A percentile compares a stretch with the other conserved stretches of the same genome.
Conservation (phyloP, 2,329 filamentous ascomycete genomes). For the Ceratocystis smalleyi region DNA sequence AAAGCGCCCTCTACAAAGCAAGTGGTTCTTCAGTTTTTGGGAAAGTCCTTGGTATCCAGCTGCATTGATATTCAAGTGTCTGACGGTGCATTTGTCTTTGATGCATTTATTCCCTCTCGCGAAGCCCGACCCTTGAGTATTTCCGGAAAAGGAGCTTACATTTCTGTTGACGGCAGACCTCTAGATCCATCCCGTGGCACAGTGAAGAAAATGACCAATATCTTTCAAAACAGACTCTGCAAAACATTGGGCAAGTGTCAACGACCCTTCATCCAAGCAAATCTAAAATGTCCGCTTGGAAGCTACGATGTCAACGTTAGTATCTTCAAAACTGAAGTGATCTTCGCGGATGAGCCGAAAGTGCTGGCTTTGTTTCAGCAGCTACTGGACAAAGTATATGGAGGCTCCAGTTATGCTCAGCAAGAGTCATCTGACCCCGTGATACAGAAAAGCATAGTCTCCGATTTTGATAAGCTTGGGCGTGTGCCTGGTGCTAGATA, state of each 20-base stretch:
- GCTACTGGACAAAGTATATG: slow-evolving; percentile 30
- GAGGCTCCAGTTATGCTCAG: not conserved
- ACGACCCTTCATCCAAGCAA: slow-evolving; percentile 48
- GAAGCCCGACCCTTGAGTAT: slow-evolving; percentile 31
- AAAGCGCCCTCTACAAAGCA: slow-evolving; percentile 34
- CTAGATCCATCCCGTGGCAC: slow-evolving; percentile 39
- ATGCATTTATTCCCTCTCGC: slow-evolving; percentile 42
- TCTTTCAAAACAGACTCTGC: slow-evolving; percentile 37
- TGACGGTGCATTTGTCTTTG: slow-evolving; percentile 27
- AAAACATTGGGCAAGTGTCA: slow-evolving; percentile 24
- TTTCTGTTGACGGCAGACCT: slow-evolving; percentile 55
- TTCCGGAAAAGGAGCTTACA: slow-evolving; percentile 36
- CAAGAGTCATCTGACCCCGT: not conserved
- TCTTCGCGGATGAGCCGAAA: slow-evolving; percentile 43
- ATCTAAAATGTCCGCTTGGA: slow-evolving; percentile 43
- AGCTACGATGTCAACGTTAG: slow-evolving; percentile 61
- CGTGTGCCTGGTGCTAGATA: not conserved
- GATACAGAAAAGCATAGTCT: not conserved
- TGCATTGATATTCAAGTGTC: slow-evolving; percentile 32
- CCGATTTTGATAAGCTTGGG: not conserved
- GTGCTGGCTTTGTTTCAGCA: slow-evolving; percentile 32
- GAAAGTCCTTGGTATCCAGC: slow-evolving; percentile 37
- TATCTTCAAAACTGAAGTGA: slow-evolving; percentile 54
- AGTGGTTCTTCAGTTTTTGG: slow-evolving; percentile 46
- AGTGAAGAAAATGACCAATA: slow-evolving; percentile 41